Base-by-base conservation (phyloP, 2,329 filamentous ascomycete species). In the Aaosphaeria pasadenensis region DNA sequence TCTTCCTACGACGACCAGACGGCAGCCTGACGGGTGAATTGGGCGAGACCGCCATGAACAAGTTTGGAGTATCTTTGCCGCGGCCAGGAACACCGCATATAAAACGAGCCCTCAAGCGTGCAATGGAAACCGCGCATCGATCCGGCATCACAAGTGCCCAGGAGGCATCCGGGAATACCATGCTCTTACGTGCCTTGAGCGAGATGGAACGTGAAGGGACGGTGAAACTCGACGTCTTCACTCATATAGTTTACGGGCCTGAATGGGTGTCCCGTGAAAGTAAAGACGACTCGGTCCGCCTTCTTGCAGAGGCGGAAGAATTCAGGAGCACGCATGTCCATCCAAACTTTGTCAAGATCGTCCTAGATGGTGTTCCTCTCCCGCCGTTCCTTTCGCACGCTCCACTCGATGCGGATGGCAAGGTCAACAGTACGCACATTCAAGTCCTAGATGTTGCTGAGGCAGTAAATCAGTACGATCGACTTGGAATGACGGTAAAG, bases 321-420 rank as follows among this genome's bases (percentile, higher is more conserved):
- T 63, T 58, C 44, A 53, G 53, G 28, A 61, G 55, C 11, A 45
- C 52, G 30, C 62, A 64, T 50, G 53, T 66, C 6, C 51, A 58
- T 31, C 62, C 66, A 1, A 53, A 56, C 6, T 71, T 70, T 47
- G 61, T 70, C 13, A 71, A 70, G 44, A 59, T 71, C 44, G 58
- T 66, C 45, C 56, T 71, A 30, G 67, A 71, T 42, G 66, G 67
- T 4, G 63, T 64, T 5, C 63, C 65, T 0, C 44, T 70, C 4
- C 58, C 61, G 7, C 66, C 64, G 3, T 47, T 64, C 1, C 63
- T 57, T 43, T 64, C 66, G 11, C 66, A 68, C 7, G 49, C 52
- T 9, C 53, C 51, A 5, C 46, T 71, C 3, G 53, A 60, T 35
- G 53, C 50, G 9, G 46, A 61, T 28, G 67, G 63, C 4, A 44